phyloP scores from a whole-genome alignment of 164 flowering plant genomes.

The Euptelea pleiosperma region DNA sequence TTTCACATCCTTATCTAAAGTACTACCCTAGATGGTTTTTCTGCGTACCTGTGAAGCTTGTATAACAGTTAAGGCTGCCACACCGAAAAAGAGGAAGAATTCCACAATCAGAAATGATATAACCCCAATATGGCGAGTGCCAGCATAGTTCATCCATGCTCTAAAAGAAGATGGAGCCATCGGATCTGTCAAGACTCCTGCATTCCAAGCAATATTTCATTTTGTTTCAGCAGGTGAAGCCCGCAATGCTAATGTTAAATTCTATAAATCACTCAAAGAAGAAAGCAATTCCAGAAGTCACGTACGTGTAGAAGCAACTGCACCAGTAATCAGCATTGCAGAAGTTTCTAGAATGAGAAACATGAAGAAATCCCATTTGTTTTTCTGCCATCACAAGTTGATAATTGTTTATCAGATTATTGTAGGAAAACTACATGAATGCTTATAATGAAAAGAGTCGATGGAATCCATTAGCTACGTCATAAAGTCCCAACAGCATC shows the following conservation, averaged over 20 bases:
- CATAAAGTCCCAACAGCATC: too few relatives aligned
- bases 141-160: constrained; percentile 76
- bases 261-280: neutral
- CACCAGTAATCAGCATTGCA: constrained; percentile 84
- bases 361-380: constrained; percentile 90
- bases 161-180: constrained; percentile 76
- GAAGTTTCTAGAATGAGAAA: constrained; percentile 79
- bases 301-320: constrained; percentile 64
- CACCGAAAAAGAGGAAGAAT: constrained; percentile 77
- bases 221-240: neutral
- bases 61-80: constrained; percentile 61
- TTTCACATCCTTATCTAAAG: neutral
- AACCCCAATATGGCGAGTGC: constrained; percentile 62
- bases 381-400: constrained; percentile 54
- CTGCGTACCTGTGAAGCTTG: constrained; percentile 88
- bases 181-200: constrained; percentile 88
- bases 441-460: too few relatives aligned
- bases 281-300: constrained; percentile 9
- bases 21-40: neutral
- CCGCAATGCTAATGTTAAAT: neutral
- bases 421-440: constrained; percentile 4
- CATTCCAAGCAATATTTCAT: constrained; percentile 18
- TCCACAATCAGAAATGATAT: constrained; percentile 64
- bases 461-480: too few relatives aligned
- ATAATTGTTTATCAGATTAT: constrained; percentile 8